Percentiles rank a stretch among this genome's conserved stretches.
These are phyloP conservation scores for Pestalotiopsis sp. DNA, from an alignment of 2,329 filamentous ascomycete species.

Conservation along the genomic window DNA sequence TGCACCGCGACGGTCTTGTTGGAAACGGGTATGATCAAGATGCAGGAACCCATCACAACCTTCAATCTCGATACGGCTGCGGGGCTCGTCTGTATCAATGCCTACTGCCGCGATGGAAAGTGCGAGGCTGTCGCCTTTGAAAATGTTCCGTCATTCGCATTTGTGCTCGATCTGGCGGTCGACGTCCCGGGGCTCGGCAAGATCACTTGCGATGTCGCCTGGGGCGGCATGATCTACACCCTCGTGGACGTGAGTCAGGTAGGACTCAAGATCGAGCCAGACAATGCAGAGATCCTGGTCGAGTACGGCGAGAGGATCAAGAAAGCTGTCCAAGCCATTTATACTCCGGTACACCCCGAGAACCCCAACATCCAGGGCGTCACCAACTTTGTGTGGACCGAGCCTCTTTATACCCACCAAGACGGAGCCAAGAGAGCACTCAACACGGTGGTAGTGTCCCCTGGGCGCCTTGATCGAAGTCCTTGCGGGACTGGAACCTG, in stretches of 20 bases:
- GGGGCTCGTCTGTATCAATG: neutral
- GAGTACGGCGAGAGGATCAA: constrained; percentile 44
- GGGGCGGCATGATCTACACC: constrained; percentile 46
- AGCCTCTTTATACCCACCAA: neutral
- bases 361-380: constrained; percentile 24
- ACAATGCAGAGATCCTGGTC: constrained; percentile 35
- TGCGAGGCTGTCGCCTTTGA: neutral
- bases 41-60: constrained; percentile 42
- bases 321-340: constrained; percentile 34
- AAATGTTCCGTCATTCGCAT: neutral
- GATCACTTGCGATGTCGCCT: constrained; percentile 43
- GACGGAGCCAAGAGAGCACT: constrained; percentile 28
- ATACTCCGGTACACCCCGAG: constrained; percentile 38
- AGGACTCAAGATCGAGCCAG: constrained; percentile 33
- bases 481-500: constrained; percentile 46
- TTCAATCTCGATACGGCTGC: constrained; percentile 21
- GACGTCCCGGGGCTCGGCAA: constrained; percentile 40
- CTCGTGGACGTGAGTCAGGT: constrained; percentile 39
- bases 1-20: constrained; percentile 43
- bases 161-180: constrained; percentile 35
- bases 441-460: constrained; percentile 44
- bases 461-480: constrained; percentile 44
- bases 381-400: neutral
- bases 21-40: constrained; percentile 44
- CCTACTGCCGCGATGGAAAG: neutral